phyloP scores from a whole-genome alignment of 2,329 filamentous ascomycete genomes.

The Chrysoporthe austroafricana region DNA sequence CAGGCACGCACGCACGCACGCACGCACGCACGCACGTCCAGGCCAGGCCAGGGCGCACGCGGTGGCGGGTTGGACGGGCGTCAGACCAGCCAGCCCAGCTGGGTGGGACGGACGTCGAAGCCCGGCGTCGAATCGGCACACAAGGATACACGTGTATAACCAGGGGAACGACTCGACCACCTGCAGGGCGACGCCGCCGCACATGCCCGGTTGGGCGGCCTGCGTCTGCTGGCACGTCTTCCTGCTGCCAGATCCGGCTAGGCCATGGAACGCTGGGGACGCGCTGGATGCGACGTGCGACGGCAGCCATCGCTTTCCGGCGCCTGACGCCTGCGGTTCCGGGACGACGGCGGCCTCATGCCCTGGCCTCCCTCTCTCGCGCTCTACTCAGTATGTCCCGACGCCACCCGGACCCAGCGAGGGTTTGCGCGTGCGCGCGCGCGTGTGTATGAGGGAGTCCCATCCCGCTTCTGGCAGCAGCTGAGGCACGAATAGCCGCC shows the following conservation, averaged over 20 bases:
- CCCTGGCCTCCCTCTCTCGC: not conserved
- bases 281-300: not conserved
- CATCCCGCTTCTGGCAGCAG: not conserved
- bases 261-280: not conserved
- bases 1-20: not conserved
- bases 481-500: not conserved
- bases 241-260: conserved; percentile 6
- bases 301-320: not conserved
- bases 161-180: not conserved
- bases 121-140: not conserved
- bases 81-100: not conserved
- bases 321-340: not conserved
- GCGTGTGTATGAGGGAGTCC: not conserved
- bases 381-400: no score
- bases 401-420: no score
- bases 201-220: not conserved
- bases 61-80: not conserved
- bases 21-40: no score
- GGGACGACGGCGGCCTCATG: no score
- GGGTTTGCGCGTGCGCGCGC: not conserved
- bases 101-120: not conserved
- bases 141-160: not conserved
- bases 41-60: not conserved
- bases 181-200: not conserved
- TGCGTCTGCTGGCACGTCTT: not conserved